Conservation (phyloP, 768 basidiomycete genomes). For the Termitomyces eurrhizus region DNA sequence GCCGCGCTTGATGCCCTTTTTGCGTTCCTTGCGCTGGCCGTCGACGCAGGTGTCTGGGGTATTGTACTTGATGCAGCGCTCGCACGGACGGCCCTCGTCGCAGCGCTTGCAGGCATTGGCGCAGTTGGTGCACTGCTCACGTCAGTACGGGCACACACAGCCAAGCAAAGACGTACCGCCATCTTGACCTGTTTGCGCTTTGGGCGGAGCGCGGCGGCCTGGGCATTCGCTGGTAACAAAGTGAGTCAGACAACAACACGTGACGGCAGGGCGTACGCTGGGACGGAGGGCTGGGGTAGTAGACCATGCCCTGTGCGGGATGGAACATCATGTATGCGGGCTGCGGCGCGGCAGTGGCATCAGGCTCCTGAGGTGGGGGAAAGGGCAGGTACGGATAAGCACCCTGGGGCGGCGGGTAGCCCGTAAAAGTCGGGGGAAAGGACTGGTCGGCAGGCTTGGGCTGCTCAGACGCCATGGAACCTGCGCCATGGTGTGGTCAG, state of each 20-base stretch:
- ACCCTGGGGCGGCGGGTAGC: conserved; percentile 24
- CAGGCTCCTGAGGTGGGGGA: conserved; percentile 33
- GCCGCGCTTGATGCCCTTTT: conserved; percentile 85
- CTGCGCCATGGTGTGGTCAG: not conserved
- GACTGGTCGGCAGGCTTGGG: conserved; percentile 27
- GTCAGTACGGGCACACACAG: not conserved
- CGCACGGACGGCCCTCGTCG: conserved; percentile 84
- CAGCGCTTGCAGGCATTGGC: conserved; percentile 88
- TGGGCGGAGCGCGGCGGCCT: conserved; percentile 36
- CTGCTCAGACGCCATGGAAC: conserved; percentile 30
- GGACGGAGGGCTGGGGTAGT: conserved; percentile 32
- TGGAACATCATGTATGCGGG: conserved; percentile 38
- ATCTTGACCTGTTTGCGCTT: conserved; percentile 90
- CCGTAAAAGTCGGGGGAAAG: conserved; percentile 27
- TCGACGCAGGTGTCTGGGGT: conserved; percentile 76
- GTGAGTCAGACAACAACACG: not conserved
- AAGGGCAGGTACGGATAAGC: conserved; percentile 39
- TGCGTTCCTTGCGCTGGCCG: conserved; percentile 90
- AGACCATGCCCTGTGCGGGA: conserved; percentile 38
- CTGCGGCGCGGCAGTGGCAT: conserved; percentile 22
- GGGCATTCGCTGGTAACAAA: conserved; percentile 12
- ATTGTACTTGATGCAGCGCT: conserved; percentile 87
- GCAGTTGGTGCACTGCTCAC: conserved; percentile 69
- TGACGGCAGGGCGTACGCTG: conserved; percentile 24
- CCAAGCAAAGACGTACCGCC: conserved; percentile 40